Base-by-base conservation (phyloP, 2,329 filamentous ascomycete species). In the Arthrobotrys sphaeroides region DNA sequence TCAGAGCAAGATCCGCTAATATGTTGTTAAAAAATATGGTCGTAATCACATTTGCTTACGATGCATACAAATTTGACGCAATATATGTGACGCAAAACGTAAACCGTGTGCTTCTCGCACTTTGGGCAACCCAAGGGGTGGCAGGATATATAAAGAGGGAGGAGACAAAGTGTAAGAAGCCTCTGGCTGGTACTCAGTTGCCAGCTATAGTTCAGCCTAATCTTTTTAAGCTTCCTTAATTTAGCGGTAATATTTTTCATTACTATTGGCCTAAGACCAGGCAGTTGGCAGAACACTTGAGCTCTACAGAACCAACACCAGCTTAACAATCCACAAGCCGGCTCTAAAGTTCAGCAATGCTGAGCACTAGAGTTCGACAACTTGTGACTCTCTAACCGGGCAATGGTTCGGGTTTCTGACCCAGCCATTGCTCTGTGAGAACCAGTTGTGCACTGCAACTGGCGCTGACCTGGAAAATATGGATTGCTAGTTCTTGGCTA, bases 141-240 rank as follows among this genome's bases (percentile, higher is more conserved):
- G 10, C 13, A 49, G 20, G 20, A 49, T 49, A 7, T 49, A 49
- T 49, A 49, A 49, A 49, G 10, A 49, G 16, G 16, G 10, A 49
- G 16, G 12, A 40, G 16, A 49, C 24, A 45, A 64, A 65, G 12
- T 40, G 28, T 47, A 47, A 51, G 13, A 43, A 64, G 43, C 26
- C 40, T 61, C 26, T 40, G 24, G 18, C 26, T 69, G 26, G 47
- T 57, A 57, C 12, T 40, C 16, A 59, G 43, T 18, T 51, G 55
- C n/a, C 10, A 65, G 22, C 22, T 26, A 36, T 53, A 24, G 43
- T 42, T 66, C n/a, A 31, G 28, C 24, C 24, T 55, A 57, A 38
- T 51, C 22, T 16, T 42, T 42, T 57, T 40, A 40, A 67, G 9
- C 13, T 28, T n/a, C 18, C 31, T 49, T 31, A 28, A 49, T 16